These are phyloP conservation scores for Xerocomellus intermedius DNA, from an alignment of 768 basidiomycete genomes.

Conservation along the genomic window DNA sequence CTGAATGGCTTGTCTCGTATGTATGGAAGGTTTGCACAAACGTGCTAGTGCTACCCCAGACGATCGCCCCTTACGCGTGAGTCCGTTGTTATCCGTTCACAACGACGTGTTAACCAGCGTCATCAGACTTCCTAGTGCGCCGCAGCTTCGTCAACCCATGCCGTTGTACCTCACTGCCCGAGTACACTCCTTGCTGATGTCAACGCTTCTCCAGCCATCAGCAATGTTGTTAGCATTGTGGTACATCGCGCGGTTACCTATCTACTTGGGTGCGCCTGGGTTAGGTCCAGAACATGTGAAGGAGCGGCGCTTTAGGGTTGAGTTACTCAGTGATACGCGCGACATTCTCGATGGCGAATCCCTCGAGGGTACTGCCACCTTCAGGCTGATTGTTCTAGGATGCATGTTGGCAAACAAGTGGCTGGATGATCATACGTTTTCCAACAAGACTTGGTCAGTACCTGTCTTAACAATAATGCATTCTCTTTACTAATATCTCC, in stretches of 20 bases:
- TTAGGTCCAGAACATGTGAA: constrained; percentile 54
- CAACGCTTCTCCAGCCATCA: constrained; percentile 79
- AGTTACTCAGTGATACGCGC: constrained; percentile 54
- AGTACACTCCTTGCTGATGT: constrained; percentile 71
- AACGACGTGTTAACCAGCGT: constrained; percentile 9
- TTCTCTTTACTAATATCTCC: constrained; percentile 1
- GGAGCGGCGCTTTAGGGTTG: constrained; percentile 61
- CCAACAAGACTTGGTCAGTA: constrained; percentile 82
- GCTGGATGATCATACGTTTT: constrained; percentile 87
- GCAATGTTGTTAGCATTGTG: constrained; percentile 75
- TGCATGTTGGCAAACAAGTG: constrained; percentile 89
- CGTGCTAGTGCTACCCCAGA: constrained; percentile 56
- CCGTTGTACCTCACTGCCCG: constrained; percentile 50
- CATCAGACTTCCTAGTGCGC: constrained; percentile 29
- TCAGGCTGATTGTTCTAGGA: constrained; percentile 73
- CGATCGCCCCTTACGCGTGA: constrained; percentile 56
- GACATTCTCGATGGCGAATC: constrained; percentile 44
- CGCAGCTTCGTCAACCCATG: constrained; percentile 38
- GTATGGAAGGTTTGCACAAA: constrained; percentile 83
- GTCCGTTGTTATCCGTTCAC: constrained; percentile 25
- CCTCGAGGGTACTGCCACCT: constrained; percentile 60
- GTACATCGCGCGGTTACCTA: constrained; percentile 78
- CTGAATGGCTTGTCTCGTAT: constrained; percentile 76
- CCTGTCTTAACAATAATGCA: neutral
- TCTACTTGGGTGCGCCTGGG: constrained; percentile 55